Evolutionary conservation across 495 filamentous ascomycete species (phyloP), one percentile per base, ranked within the genome.

Genomic region (Neurospora sp.): DNA sequence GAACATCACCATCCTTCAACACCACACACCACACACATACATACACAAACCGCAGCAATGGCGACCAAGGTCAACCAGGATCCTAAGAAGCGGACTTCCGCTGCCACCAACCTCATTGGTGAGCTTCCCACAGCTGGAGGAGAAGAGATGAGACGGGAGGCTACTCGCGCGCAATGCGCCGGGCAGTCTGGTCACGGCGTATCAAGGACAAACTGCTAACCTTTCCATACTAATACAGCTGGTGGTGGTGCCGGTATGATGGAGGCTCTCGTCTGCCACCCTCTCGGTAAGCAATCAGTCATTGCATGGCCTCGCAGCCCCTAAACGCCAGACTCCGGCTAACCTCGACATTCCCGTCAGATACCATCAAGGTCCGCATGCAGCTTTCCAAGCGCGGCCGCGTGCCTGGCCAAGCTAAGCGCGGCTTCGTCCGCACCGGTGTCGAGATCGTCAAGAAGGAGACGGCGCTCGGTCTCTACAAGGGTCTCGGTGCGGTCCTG

Each of bases 341-440:
- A 16, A 74, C 74, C 45, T 44, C 44, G 17, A 42, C 40, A 8
- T 48, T 40, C 17, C 40, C 8, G 27, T n/a, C 78, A 91, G 94
- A 97, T 79, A 97, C 94, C 37, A 95, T 98, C 86, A 97, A 99
- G 89, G 96, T 99, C 70, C 96, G 96, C 74, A 99, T 99, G 96
- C 96, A 99, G 84, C 90, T 99, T 40, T 98, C 96, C 40, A 87
- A 92, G 68, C 89, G 96, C 77, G 92, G 92, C 69, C 87, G 90
- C 69, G 88, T 89, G 16, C 94, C 93, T 53, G 96, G 96, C 71
- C 89, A 92, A 82, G 82, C 94, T 78, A 88, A 90, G 74, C 92
- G 93, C 74, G 94, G 96, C 44, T 99, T 99, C 86, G 82, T 97
- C 69, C 83, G 83, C 10, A 98, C 97, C 9, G 96, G 96, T 69